Percentiles rank a stretch among this genome's conserved stretches.
phyloP scores from a whole-genome alignment of 2,329 filamentous ascomycete species.

The Diatrype stigma region DNA sequence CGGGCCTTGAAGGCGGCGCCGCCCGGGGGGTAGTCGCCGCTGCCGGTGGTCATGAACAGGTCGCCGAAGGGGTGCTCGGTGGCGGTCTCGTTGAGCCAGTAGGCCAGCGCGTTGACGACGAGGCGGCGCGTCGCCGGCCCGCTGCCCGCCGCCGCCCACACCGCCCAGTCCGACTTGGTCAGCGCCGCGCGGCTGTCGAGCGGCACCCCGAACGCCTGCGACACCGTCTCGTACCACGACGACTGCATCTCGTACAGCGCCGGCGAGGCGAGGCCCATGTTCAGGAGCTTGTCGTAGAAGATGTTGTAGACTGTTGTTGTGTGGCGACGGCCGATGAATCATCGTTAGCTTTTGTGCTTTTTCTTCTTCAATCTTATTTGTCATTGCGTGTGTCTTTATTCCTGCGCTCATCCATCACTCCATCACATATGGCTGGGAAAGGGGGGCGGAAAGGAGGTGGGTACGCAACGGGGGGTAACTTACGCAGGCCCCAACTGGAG shows the following conservation, averaged over 20 bases:
- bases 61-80: constrained; percentile 64
- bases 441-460: background rate
- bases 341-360: no score
- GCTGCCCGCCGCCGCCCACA: constrained; percentile 66
- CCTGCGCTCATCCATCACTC: no score
- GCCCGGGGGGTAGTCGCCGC: constrained; percentile 47
- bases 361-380: no score
- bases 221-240: constrained; percentile 41
- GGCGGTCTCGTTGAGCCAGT: constrained; percentile 65
- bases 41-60: constrained; percentile 61
- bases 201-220: constrained; percentile 66
- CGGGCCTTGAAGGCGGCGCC: constrained; percentile 59
- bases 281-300: constrained; percentile 30
- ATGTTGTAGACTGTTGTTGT: constrained; percentile 20
- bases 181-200: constrained; percentile 67
- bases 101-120: constrained; percentile 59
- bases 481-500: constrained; percentile 16
- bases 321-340: no score
- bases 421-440: no score
- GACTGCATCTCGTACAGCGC: constrained; percentile 29
- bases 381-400: no score
- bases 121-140: constrained; percentile 50
- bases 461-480: background rate
- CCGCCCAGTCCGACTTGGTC: constrained; percentile 72
- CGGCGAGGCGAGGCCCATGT: constrained; percentile 25